Evolutionary conservation across 1,139 yeast genomes (phyloP).

Genomic region (Waltiozyma sp.): DNA sequence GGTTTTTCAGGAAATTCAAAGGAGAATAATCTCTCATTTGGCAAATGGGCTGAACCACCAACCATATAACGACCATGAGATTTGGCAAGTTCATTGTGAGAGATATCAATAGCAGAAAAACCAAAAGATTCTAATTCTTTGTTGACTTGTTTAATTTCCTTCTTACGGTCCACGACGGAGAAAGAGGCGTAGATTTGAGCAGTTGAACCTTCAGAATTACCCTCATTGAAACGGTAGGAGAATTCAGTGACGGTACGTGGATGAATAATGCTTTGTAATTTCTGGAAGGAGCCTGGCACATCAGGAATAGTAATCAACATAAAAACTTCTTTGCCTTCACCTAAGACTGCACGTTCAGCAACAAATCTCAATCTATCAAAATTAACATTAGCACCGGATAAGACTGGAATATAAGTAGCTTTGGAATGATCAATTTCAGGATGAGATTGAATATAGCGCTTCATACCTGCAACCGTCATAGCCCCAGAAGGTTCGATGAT

Average conservation of each 20-base stretch:
- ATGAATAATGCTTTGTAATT: constrained; percentile 60
- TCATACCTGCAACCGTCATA: constrained; percentile 87
- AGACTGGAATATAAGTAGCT: constrained; percentile 69
- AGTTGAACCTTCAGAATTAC: constrained; percentile 19
- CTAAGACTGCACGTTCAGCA: constrained; percentile 94
- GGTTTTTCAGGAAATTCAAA: constrained; percentile 98
- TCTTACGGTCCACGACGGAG: constrained; percentile 62
- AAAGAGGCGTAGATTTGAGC: constrained; percentile 67
- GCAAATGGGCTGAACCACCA: constrained; percentile 69
- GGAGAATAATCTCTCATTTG: constrained; percentile 65
- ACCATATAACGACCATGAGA: constrained; percentile 92
- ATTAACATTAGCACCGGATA: constrained; percentile 97
- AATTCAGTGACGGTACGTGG: constrained; percentile 93
- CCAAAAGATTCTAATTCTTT: constrained; percentile 34
- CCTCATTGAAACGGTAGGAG: constrained; percentile 60
- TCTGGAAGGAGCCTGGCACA: constrained; percentile 77
- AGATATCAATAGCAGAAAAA: constrained; percentile 70
- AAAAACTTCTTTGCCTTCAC: constrained; percentile 95
- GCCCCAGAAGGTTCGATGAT: constrained; percentile 98
- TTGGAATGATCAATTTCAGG: constrained; percentile 63
- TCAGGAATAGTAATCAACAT: constrained; percentile 87
- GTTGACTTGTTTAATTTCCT: constrained; percentile 37
- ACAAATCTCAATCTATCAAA: constrained; percentile 93
- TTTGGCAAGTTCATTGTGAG: constrained; percentile 89
- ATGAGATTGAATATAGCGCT: constrained; percentile 59